These are phyloP conservation scores for Seiridium unicorne DNA, from an alignment of 2,329 filamentous ascomycete species.

Conservation along the genomic window DNA sequence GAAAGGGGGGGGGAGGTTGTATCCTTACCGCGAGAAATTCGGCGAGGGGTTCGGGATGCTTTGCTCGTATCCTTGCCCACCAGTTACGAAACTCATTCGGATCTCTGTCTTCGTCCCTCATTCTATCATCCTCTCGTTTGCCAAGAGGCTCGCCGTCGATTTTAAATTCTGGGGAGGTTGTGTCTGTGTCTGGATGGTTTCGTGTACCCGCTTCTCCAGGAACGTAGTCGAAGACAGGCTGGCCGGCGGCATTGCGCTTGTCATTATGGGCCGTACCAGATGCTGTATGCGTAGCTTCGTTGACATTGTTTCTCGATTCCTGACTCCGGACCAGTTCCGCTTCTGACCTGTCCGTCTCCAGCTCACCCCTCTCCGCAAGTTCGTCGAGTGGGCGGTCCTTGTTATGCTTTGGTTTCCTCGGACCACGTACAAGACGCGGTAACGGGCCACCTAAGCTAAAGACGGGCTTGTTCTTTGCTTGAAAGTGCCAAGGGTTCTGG, in stretches of 20 bases:
- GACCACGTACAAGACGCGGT: constrained; percentile 16
- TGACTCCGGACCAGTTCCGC: background rate
- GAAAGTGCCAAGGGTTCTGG: constrained; percentile 22
- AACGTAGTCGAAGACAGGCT: constrained; percentile 15
- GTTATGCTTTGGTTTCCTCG: constrained; percentile 5
- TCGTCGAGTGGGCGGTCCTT: background rate
- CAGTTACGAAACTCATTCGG: constrained; percentile 23
- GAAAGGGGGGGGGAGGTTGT: background rate
- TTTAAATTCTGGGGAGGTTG: constrained; percentile 11
- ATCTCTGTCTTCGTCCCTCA: constrained; percentile 16
- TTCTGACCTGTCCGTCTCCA: constrained; percentile 2
- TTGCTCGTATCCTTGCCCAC: constrained; percentile 26
- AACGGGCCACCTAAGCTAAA: constrained; percentile 23
- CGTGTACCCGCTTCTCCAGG: constrained; percentile 8
- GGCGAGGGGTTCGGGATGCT: constrained; percentile 25
- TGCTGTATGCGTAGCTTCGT: constrained; percentile 2
- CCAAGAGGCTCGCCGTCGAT: constrained; percentile 23
- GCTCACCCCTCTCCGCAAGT: constrained; percentile 2
- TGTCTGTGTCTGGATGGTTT: background rate
- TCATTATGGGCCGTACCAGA: constrained; percentile 8
- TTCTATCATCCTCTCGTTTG: constrained; percentile 16
- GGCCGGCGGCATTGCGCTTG: constrained; percentile 12
- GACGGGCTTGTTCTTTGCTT: constrained; percentile 17
- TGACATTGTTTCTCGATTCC: background rate
- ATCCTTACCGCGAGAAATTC: constrained; percentile 23